phyloP scores from a whole-genome alignment of 2,329 filamentous ascomycete species.

The Pseudophaeomoniella oleicola region DNA sequence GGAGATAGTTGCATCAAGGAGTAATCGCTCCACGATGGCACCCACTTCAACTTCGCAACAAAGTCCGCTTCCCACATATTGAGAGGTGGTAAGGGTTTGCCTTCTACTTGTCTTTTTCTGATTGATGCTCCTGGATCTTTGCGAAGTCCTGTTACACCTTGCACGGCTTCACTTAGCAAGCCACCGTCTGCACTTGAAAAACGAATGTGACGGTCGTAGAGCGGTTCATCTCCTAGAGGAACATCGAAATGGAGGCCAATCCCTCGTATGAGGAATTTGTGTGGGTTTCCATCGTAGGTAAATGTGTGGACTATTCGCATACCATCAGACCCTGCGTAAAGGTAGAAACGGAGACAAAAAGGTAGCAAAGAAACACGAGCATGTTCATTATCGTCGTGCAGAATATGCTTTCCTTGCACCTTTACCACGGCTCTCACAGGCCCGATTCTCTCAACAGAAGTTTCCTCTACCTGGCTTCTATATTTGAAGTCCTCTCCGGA shows the following conservation, averaged over 20 bases:
- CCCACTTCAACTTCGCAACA: conserved; percentile 37
- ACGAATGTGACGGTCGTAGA: conserved; percentile 14
- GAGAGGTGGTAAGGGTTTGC: background rate
- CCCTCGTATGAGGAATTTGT: background rate
- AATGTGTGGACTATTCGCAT: background rate
- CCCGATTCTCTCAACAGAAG: background rate
- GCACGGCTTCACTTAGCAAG: conserved; percentile 41
- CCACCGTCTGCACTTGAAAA: conserved; percentile 42
- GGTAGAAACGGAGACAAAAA: background rate
- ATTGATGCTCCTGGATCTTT: conserved; percentile 37
- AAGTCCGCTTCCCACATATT: background rate
- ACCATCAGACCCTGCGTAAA: background rate
- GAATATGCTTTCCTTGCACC: background rate
- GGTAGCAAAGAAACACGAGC: background rate
- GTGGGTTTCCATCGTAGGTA: background rate
- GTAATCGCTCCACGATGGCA: conserved; percentile 46
- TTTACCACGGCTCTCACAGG: background rate
- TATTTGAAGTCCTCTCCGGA: background rate
- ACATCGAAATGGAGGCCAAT: background rate
- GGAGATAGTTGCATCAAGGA: conserved; percentile 41
- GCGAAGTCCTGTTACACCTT: conserved; percentile 45
- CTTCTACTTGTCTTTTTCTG: conserved; percentile 29
- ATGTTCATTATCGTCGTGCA: no score
- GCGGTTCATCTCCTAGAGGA: background rate
- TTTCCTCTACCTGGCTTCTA: background rate